Evolutionary conservation across 164 flowering plant genomes (phyloP).

Genomic region (Saururus chinensis): DNA sequence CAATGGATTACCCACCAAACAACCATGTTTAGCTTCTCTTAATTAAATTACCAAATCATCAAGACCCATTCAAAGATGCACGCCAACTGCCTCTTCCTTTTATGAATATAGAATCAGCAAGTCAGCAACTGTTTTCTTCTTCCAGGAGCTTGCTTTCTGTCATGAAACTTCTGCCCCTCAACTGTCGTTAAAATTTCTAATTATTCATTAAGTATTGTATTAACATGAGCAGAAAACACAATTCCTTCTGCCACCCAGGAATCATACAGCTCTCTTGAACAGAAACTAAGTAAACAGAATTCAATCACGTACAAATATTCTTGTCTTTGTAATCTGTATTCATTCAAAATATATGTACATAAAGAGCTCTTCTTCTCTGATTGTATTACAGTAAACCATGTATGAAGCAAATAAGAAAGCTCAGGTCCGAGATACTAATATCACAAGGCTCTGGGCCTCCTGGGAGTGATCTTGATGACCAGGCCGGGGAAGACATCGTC

Average conservation of each 20-base stretch:
- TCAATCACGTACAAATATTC: no score
- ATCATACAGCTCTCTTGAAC: no score
- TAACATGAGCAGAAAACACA: no score
- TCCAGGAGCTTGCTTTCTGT: not conserved
- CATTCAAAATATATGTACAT: not conserved
- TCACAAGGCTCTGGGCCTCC: not conserved
- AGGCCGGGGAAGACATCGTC: conserved; percentile 46
- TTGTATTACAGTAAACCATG: not conserved
- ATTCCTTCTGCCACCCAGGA: no score
- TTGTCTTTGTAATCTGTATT: no score
- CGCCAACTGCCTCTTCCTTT: not conserved
- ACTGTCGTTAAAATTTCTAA: no score
- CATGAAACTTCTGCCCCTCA: not conserved
- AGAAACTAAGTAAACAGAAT: no score
- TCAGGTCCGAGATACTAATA: not conserved
- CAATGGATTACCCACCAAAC: no score
- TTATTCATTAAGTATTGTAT: no score
- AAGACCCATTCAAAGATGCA: not conserved
- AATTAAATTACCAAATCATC: not conserved
- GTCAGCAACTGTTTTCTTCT: not conserved
- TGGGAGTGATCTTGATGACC: conserved; percentile 13
- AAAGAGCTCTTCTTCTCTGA: not conserved
- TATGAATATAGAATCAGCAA: not conserved
- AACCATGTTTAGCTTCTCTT: not conserved
- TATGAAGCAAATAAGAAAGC: no score